These are phyloP conservation scores for Dipteronia dyeriana DNA, from an alignment of 345 rosid species.

Conservation along the genomic window DNA sequence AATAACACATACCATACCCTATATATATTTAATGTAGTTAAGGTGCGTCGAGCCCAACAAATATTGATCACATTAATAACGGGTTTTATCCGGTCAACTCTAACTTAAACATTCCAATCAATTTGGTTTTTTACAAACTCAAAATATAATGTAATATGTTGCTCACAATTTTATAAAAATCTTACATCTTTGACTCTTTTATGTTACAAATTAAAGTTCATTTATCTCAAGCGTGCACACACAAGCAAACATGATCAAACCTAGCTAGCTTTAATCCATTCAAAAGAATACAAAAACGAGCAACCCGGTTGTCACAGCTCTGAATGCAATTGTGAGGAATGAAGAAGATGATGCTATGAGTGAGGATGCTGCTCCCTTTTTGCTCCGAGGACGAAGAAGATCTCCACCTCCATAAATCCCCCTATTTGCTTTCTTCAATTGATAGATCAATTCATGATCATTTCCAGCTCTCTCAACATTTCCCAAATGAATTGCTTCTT, in stretches of 20 bases:
- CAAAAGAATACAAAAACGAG: slow-evolving; percentile 1
- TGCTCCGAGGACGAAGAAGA: slow-evolving; percentile 21
- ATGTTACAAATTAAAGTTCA: too few species aligned
- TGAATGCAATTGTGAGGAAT: background rate
- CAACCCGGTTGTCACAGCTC: slow-evolving; percentile 6
- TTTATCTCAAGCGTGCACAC: too few species aligned
- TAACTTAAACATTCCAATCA: too few species aligned
- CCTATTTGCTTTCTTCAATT: slow-evolving; percentile 14
- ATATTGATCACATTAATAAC: too few species aligned
- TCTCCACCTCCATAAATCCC: slow-evolving; percentile 35
- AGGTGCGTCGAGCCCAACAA: too few species aligned
- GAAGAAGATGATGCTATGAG: slow-evolving; percentile 14
- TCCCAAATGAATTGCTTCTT: slow-evolving; percentile 4
- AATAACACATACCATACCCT: too few species aligned
- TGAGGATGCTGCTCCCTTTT: background rate
- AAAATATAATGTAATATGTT: too few species aligned
- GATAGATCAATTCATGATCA: background rate
- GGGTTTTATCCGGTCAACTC: too few species aligned
- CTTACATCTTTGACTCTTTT: too few species aligned
- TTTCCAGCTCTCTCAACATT: background rate
- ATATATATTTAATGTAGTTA: too few species aligned
- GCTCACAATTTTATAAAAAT: too few species aligned
- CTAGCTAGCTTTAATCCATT: background rate
- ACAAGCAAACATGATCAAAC: background rate
- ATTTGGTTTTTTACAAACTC: too few species aligned